phyloP scores from a whole-genome alignment of 805 yeast genomes.

The Teunomyces lycoperdinae region DNA sequence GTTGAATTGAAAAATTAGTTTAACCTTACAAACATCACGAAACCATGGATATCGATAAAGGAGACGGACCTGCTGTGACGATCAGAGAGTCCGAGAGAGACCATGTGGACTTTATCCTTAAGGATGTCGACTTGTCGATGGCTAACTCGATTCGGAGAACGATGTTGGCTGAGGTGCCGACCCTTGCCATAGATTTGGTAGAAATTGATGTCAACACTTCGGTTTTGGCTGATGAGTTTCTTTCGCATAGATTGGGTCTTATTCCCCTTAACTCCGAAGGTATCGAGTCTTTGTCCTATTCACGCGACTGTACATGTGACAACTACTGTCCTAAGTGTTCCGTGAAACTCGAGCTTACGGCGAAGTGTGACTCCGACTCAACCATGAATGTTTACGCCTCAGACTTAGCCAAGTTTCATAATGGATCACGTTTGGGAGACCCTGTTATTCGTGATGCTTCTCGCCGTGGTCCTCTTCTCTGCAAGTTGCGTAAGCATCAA shows the following conservation, averaged over 20 bases:
- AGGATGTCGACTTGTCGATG: slow-evolving; percentile 82
- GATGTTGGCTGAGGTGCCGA: slow-evolving; percentile 95
- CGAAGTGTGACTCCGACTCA: slow-evolving; percentile 83
- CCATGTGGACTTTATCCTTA: slow-evolving; percentile 83
- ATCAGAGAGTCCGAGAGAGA: slow-evolving; percentile 84
- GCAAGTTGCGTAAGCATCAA: slow-evolving; percentile 89
- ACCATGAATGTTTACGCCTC: slow-evolving; percentile 89
- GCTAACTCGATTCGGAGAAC: slow-evolving; percentile 91
- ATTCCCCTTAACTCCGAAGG: slow-evolving; percentile 84
- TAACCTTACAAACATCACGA: slow-evolving; percentile 2
- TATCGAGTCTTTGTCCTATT: slow-evolving; percentile 79
- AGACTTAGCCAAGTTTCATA: slow-evolving; percentile 54
- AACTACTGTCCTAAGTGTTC: slow-evolving; percentile 95
- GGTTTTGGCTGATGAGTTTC: slow-evolving; percentile 94
- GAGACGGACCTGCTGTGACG: slow-evolving; percentile 73
- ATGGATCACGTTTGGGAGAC: slow-evolving; percentile 58
- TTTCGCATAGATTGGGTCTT: slow-evolving; percentile 90
- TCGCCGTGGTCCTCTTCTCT: slow-evolving; percentile 82
- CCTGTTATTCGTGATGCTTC: slow-evolving; percentile 82
- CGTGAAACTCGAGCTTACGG: slow-evolving; percentile 80
- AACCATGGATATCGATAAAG: slow-evolving; percentile 26
- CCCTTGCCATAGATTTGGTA: slow-evolving; percentile 92
- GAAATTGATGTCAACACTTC: slow-evolving; percentile 91
- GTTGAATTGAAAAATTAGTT: background rate
- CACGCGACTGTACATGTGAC: slow-evolving; percentile 97